Evolutionary conservation across 768 basidiomycete species (phyloP).

Genomic region (Kwoniella dejecticola): DNA sequence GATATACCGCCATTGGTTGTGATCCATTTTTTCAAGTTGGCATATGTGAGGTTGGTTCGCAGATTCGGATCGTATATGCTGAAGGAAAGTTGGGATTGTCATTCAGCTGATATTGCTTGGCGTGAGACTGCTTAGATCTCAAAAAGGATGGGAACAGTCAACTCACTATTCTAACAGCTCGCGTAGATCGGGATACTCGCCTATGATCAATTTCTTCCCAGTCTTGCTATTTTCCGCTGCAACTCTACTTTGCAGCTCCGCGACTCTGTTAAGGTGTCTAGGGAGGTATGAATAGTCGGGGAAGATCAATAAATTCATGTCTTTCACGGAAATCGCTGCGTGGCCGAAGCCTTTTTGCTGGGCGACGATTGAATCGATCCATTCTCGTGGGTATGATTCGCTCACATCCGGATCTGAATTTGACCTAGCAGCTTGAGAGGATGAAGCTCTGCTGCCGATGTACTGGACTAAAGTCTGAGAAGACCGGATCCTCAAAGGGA

Average conservation of each 20-base stretch:
- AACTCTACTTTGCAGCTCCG: slow-evolving; percentile 35
- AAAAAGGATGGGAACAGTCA: background rate
- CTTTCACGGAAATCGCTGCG: no score
- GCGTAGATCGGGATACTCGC: slow-evolving; percentile 44
- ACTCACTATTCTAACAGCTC: slow-evolving; percentile 48
- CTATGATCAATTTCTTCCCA: slow-evolving; percentile 41
- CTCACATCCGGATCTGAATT: no score
- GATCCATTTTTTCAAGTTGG: slow-evolving; percentile 19
- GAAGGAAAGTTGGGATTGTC: background rate
- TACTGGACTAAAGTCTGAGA: no score
- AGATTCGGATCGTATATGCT: slow-evolving; percentile 44
- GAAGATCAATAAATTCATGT: no score
- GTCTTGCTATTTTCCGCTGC: slow-evolving; percentile 37
- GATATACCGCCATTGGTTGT: background rate
- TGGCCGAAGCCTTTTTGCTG: no score
- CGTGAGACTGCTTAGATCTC: background rate
- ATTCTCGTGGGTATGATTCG: no score
- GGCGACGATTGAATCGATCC: no score
- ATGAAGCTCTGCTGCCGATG: no score
- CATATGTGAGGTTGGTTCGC: slow-evolving; percentile 35
- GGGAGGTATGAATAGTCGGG: no score
- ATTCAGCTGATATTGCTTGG: no score
- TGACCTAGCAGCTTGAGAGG: no score
- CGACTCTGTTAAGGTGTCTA: slow-evolving; percentile 12
- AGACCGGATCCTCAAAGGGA: no score